Conservation (phyloP, 2,329 filamentous ascomycete species). For the Fusarium lateritium region DNA sequence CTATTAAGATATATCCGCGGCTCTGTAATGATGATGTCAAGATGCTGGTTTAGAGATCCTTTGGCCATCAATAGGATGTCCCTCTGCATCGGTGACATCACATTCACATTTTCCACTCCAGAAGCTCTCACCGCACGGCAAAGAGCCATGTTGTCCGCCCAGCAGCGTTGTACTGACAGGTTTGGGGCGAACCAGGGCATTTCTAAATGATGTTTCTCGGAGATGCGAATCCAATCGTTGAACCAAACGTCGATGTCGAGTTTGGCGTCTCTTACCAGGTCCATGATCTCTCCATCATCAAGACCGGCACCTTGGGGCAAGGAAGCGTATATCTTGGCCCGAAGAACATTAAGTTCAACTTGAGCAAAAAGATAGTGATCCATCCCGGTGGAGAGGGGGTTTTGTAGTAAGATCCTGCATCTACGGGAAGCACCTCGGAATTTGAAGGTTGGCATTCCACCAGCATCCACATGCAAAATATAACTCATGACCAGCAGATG, state of each 20-base stretch:
- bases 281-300: slow-evolving; percentile 9
- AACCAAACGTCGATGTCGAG: slow-evolving; percentile 29
- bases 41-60: slow-evolving; percentile 13
- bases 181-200: slow-evolving; percentile 32
- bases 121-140: slow-evolving; percentile 21
- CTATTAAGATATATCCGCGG: slow-evolving; percentile 24
- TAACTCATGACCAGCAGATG: slow-evolving; percentile 18
- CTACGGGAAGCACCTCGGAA: slow-evolving; percentile 20
- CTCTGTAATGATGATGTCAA: slow-evolving; percentile 19
- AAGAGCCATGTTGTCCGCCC: slow-evolving; percentile 30
- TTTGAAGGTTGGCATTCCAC: slow-evolving; percentile 20
- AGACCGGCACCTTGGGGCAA: slow-evolving; percentile 1
- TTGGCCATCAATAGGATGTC: slow-evolving; percentile 17
- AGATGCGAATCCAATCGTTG: slow-evolving; percentile 26
- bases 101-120: slow-evolving; percentile 21
- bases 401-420: slow-evolving; percentile 15
- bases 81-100: slow-evolving; percentile 16
- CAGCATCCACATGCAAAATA: slow-evolving; percentile 21
- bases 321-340: slow-evolving; percentile 24
- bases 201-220: not conserved
- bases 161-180: slow-evolving; percentile 13
- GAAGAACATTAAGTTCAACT: slow-evolving; percentile 20
- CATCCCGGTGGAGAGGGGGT: slow-evolving; percentile 13
- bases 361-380: slow-evolving; percentile 27
- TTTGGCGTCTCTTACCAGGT: slow-evolving; percentile 20